Evolutionary conservation across 371 early-diverging fungal genomes (phyloP), one percentile per base, ranked within the genome.

Genomic region (Batrachochytrium dendrobatidis): DNA sequence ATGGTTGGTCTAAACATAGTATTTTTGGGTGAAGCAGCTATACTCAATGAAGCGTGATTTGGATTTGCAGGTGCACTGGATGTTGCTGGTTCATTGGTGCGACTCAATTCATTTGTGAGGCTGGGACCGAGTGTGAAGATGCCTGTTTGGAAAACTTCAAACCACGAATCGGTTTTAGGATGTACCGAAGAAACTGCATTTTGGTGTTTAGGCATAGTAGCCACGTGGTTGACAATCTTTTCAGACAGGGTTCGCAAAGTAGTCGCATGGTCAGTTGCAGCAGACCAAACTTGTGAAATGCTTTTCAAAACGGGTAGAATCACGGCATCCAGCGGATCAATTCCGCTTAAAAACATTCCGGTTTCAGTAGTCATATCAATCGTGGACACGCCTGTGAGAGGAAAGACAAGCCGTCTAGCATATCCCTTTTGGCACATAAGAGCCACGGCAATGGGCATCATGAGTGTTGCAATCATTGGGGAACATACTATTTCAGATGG

Each of bases 401-500:
- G 43, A 24, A 56, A 55, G 7, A 55, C 39, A 7, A 55, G 61
- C 33, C 44, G 10, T 56, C 62, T 45, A 51, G 56, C 12, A 56
- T 52, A 30, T 34, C 18, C 15, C 57, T 34, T 52, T 26, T 45
- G 46, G 24, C n/a, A 26, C 29, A 60, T 18, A 30, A 61, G 22
- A 17, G 56, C 56, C 18, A 43, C 25, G 18, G 46, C 50, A 1
- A 48, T 24, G 3, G 50, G 55, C 62, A 51, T 51, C 10, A 61
- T 10, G 7, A 51, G 35, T 3, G 46, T 18, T 22, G 43, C 18
- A 8, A 61, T 61, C 48, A 61, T 33, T 18, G 52, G 56, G 1
- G 51, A 48, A 3, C 45, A 45, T 30, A 61, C 62, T 17, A 61
- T 55, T 29, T 51, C 62, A 17, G 62, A 55, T 24, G 62, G 61